A percentile compares a stretch with the other conserved stretches of the same genome.
These are phyloP conservation scores for Colletotrichum somersetense DNA, from an alignment of 2,329 filamentous ascomycete genomes.

Conservation along the genomic window DNA sequence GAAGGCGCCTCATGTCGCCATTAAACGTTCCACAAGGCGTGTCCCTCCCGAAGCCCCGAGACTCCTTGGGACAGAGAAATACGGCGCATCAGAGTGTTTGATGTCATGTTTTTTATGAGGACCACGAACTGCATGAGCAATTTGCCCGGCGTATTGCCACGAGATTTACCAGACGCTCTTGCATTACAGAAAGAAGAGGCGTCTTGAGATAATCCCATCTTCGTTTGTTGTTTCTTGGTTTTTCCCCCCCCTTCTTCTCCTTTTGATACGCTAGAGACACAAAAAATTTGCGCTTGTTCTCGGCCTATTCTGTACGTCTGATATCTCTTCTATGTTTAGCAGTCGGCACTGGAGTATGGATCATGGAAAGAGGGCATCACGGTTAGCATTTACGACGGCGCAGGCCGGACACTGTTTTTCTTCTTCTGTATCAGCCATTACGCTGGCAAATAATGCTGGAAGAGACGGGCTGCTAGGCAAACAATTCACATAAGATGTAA, in stretches of 20 bases:
- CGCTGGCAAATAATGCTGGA: conserved; percentile 19
- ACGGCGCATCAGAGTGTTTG: conserved; percentile 8
- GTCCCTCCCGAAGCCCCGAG: conserved; percentile 1
- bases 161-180: background rate
- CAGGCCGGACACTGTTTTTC: conserved; percentile 27
- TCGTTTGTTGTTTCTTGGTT: background rate
- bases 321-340: conserved; percentile 7
- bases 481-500: conserved; percentile 4
- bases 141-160: conserved; percentile 17
- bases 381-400: conserved; percentile 38
- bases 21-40: conserved; percentile 1
- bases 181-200: conserved; percentile 31
- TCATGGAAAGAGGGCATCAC: conserved; percentile 28
- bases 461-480: conserved; percentile 25
- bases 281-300: conserved; percentile 7
- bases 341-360: conserved; percentile 36
- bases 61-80: conserved; percentile 15
- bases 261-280: conserved; percentile 14
- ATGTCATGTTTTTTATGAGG: conserved; percentile 34
- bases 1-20: background rate
- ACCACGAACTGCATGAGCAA: conserved; percentile 37
- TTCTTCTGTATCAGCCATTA: background rate
- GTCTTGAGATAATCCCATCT: conserved; percentile 5
- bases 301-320: conserved; percentile 17
- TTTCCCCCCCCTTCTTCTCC: background rate